Evolutionary conservation across 441 rosid species (phyloP), one percentile per base, ranked within the genome.

Genomic region (Sinapis alba): DNA sequence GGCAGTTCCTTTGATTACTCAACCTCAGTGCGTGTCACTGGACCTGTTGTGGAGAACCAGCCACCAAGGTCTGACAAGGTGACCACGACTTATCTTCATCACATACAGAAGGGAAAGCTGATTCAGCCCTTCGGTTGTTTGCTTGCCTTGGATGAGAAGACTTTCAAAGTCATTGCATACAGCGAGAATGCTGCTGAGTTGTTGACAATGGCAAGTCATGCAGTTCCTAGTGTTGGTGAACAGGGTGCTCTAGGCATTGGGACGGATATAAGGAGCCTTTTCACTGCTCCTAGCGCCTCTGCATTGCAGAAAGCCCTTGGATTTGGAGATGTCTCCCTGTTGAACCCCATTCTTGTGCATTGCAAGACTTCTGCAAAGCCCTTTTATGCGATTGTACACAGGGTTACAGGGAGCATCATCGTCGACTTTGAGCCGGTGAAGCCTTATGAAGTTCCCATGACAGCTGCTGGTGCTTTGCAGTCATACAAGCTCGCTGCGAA

Each of bases 51-150:
- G 71, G 90, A 74, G 64, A 86, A 77, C 24, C 90, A 78, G 18
- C 96, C 96, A 3, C 97, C 96, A 0, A 86, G 83, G 65, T 90
- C 99, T 19, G 94, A 93, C 88, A 91, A 82, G 71, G 93, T 90
- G 65, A 96, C 98, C 77, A 84, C 98, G 2, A 85, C 97, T 16
- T 94, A 92, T 82, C 99, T 94, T 78, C 94, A 88, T 80, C 97
- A 92, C 73, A 89, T 92, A 79, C 99, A 94, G 80, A 94, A 94
- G 81, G 97, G 97, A 80, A 92, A 92, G 87, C 81, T 75, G 78
- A 92, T 94, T 80, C 99, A 94, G 83, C 97, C 99, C 16, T 92
- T 94, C 30, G 99, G 99, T 45, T 94, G 99, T 85, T 87, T 94
- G 81, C 86, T 94, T 57, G 99, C 99, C 65, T 83, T 94, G 65